phyloP scores from a whole-genome alignment of 1,139 yeast genomes.

The Chernovozyma sophiae-reginae region DNA sequence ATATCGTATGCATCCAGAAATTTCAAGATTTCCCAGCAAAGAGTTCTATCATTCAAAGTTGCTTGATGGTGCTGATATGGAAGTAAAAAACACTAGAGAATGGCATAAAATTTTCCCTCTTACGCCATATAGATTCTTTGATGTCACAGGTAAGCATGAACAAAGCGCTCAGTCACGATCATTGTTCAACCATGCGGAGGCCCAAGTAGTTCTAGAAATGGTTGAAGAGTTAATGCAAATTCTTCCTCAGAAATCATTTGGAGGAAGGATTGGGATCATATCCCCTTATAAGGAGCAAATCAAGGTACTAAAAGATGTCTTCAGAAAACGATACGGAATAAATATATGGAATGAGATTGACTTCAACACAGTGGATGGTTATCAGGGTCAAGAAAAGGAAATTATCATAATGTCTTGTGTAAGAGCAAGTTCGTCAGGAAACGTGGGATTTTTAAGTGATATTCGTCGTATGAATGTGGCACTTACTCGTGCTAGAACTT shows the following conservation, averaged over 20 bases:
- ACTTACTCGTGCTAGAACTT: conserved; percentile 85
- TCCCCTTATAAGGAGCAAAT: conserved; percentile 95
- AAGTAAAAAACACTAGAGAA: conserved; percentile 50
- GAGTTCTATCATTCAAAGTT: conserved; percentile 76
- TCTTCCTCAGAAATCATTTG: conserved; percentile 52
- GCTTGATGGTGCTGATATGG: conserved; percentile 73
- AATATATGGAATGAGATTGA: conserved; percentile 65
- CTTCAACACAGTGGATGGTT: conserved; percentile 95
- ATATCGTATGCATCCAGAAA: conserved; percentile 79
- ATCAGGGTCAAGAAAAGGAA: conserved; percentile 97
- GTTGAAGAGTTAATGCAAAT: conserved; percentile 50
- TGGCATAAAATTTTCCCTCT: conserved; percentile 65
- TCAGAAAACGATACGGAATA: conserved; percentile 58
- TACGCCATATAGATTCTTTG: conserved; percentile 77
- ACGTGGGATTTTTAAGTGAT: conserved; percentile 88
- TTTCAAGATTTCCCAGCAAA: conserved; percentile 71
- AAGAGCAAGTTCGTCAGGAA: conserved; percentile 63
- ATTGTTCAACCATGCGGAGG: conserved; percentile 66
- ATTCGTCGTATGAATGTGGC: conserved; percentile 95
- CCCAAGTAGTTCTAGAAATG: conserved; percentile 66
- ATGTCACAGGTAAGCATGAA: conserved; percentile 62
- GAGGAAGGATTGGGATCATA: conserved; percentile 80
- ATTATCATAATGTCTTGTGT: conserved; percentile 93
- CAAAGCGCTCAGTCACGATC: conserved; percentile 65
- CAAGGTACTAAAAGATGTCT: conserved; percentile 50